A percentile compares a stretch with the other conserved stretches of the same genome.
These are phyloP conservation scores for Scheffersomyces stipitis DNA, from an alignment of 805 yeast genomes.

Conservation along the genomic window DNA sequence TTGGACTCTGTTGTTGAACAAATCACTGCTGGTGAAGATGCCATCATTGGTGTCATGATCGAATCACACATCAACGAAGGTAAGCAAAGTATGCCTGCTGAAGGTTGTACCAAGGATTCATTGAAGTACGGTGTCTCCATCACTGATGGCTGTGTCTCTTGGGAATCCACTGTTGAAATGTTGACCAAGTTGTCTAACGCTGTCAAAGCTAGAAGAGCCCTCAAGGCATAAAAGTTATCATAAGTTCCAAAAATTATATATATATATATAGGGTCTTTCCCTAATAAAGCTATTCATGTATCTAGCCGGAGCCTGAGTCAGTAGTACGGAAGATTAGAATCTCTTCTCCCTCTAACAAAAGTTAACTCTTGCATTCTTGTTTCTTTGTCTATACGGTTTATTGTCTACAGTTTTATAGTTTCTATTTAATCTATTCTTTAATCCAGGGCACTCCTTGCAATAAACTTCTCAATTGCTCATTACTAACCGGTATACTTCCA, in stretches of 20 bases:
- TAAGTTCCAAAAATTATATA: no score
- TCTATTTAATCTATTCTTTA: neutral
- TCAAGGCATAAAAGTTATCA: no score
- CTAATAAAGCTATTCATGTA: no score
- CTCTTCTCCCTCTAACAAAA: no score
- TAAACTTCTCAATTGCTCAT: neutral
- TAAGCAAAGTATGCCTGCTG: constrained; percentile 74
- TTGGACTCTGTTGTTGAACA: constrained; percentile 79
- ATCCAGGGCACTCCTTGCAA: constrained; percentile 1
- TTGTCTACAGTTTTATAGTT: no score
- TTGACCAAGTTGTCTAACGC: constrained; percentile 78
- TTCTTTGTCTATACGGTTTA: no score
- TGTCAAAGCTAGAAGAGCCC: constrained; percentile 74
- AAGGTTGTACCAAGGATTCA: constrained; percentile 49
- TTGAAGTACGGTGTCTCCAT: constrained; percentile 92
- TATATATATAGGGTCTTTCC: no score
- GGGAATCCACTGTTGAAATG: constrained; percentile 85
- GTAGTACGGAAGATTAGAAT: no score
- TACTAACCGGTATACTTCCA: no score
- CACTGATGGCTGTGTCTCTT: constrained; percentile 94
- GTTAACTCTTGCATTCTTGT: no score
- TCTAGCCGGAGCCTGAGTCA: no score
- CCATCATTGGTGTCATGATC: constrained; percentile 91
- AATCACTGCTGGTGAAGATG: constrained; percentile 74
- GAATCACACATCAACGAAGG: constrained; percentile 93